Base-by-base conservation (phyloP, 352 stramenopile genomes). In the Phytophthora vignae region DNA sequence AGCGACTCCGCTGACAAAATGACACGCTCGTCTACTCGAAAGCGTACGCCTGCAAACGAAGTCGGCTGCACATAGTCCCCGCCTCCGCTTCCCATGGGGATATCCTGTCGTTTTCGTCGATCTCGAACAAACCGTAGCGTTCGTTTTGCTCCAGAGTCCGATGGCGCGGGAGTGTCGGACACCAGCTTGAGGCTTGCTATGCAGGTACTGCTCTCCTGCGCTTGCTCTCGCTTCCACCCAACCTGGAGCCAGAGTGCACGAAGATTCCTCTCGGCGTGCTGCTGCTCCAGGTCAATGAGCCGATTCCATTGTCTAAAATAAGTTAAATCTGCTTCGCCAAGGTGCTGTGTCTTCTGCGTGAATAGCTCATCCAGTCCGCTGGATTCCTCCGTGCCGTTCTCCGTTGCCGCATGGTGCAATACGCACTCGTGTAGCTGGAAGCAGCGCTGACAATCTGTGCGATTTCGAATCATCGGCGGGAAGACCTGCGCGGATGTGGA, bases 391-490 rank as follows among this genome's bases (percentile, higher is more conserved):
- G 73, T 90, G 29, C 92, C 90, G 55, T 90, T 90, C 55, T 97
- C 91, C 0, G 89, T 79, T 4, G 88, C 86, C 15, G 81, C 78
- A 62, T 97, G 92, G 60, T 96, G 85, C 22, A 97, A 66, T n/a
- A 97, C 75, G 55, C 92, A 98, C 59, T 97, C 90, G 49, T 94
- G 70, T 15, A 85, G 19, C 52, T 96, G 87, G 62, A 96, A 98
- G 61, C 92, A 98, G 15, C 81, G 73, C 29, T 84, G 77, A 42
- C 92, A 98, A 5, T 95, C 86, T 19, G 73, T 64, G 10, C 77
- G 84, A 11, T 77, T 81, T 17, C 81, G 82, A 44, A 97, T 73
- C 76, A 98, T 90, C 14, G 90, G 70, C 15, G 92, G 92, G 19
- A 95, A 81, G 6, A 85, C 75, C 58, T 91, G 75, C 21, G 77